Evolutionary conservation across 176 grass and related monocot genomes (phyloP).

Genomic region (Musa troglodytarum): DNA sequence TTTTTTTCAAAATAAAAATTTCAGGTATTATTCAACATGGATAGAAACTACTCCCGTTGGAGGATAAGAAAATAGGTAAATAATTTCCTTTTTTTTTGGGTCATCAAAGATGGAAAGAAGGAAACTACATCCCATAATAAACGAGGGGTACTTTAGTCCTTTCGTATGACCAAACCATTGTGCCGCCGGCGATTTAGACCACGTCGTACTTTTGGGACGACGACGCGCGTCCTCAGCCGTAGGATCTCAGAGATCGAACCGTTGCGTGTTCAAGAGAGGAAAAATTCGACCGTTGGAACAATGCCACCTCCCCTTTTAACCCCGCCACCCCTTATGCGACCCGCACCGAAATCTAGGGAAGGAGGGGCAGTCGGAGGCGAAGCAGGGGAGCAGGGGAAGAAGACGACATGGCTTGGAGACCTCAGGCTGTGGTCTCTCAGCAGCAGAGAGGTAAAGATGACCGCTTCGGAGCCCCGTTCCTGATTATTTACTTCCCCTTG

Average conservation of each 20-base stretch:
- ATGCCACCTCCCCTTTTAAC: too few species aligned
- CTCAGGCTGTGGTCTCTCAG: neutral
- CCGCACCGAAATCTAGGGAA: neutral
- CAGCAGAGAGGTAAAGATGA: conserved; percentile 6
- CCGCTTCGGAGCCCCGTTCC: neutral
- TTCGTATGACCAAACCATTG: too few species aligned
- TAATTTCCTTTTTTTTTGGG: too few species aligned
- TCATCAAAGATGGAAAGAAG: too few species aligned
- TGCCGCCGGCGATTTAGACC: too few species aligned
- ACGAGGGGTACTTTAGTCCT: neutral
- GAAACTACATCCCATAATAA: too few species aligned
- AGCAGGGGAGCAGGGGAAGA: neutral
- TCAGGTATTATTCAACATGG: too few species aligned
- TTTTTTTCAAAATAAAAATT: too few species aligned
- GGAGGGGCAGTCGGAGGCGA: neutral
- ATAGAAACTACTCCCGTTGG: too few species aligned
- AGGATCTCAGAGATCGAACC: neutral
- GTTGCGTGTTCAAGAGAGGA: neutral
- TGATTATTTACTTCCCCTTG: too few species aligned
- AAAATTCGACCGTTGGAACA: conserved; percentile 10
- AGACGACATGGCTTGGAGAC: conserved; percentile 4
- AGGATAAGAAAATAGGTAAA: too few species aligned
- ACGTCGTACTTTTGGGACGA: too few species aligned
- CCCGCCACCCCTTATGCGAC: neutral
- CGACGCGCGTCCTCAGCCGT: neutral